Evolutionary conservation across 2,329 filamentous ascomycete species (phyloP).

Genomic region (Torrubiella hemipterigena): DNA sequence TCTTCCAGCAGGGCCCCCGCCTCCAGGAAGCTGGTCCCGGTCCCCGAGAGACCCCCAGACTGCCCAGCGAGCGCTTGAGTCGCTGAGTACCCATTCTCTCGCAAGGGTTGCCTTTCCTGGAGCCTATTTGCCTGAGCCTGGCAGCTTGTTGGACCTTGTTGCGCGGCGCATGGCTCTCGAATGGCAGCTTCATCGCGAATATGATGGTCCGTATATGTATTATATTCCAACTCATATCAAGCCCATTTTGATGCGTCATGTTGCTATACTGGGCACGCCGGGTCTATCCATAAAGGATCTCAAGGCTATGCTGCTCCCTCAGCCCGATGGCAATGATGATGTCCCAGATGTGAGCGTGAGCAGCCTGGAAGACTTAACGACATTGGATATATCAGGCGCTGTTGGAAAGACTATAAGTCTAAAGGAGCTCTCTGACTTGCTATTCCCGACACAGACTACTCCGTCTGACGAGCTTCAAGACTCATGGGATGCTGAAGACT

Average conservation of each 20-base stretch:
- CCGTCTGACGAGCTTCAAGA: constrained; percentile 26
- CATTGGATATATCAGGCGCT: constrained; percentile 42
- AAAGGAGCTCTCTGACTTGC: constrained; percentile 37
- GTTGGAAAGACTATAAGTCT: constrained; percentile 37
- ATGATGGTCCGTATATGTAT: constrained; percentile 45
- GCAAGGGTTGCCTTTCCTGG: constrained; percentile 28
- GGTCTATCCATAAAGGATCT: constrained; percentile 40
- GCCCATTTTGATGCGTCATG: constrained; percentile 36
- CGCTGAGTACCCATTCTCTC: constrained; percentile 5
- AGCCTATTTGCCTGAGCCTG: constrained; percentile 26
- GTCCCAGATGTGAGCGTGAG: constrained; percentile 13
- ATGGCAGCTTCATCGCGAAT: constrained; percentile 43
- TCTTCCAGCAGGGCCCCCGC: constrained; percentile 44
- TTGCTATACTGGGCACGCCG: constrained; percentile 30
- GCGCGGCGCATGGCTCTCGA: constrained; percentile 37
- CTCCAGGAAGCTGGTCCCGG: constrained; percentile 43
- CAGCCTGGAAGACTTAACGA: constrained; percentile 26
- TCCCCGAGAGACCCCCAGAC: neutral
- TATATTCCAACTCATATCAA: constrained; percentile 41
- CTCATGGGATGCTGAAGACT: constrained; percentile 39
- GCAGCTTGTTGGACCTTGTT: constrained; percentile 39
- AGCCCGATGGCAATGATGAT: constrained; percentile 12
- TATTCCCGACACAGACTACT: constrained; percentile 27
- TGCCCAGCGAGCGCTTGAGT: neutral
- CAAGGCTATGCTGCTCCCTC: constrained; percentile 28